Conservation (phyloP, 495 filamentous ascomycete genomes). For the Penicillium canariense region DNA sequence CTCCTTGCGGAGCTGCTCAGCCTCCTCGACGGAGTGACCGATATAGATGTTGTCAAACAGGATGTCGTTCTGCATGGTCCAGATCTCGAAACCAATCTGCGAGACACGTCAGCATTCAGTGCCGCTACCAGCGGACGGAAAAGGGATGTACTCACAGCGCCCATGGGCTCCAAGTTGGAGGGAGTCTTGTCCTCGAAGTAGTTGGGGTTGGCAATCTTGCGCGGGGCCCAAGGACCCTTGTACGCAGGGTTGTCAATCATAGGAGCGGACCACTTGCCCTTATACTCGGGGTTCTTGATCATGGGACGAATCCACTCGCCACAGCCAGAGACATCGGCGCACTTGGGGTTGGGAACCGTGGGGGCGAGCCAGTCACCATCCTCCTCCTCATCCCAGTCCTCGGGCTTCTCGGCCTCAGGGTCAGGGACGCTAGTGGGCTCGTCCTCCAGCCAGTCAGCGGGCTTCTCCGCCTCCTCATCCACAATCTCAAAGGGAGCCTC, state of each 20-base stretch:
- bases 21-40: constrained; percentile 94
- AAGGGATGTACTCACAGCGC: constrained; percentile 66
- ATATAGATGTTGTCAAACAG: constrained; percentile 99
- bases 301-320: constrained; percentile 88
- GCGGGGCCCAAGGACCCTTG: constrained; percentile 92
- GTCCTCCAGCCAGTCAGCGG: constrained; percentile 94
- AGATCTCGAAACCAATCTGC: constrained; percentile 96
- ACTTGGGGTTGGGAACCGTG: constrained; percentile 94
- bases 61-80: constrained; percentile 99
- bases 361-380: constrained; percentile 98
- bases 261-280: constrained; percentile 96
- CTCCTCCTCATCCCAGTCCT: constrained; percentile 99
- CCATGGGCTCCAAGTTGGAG: constrained; percentile 95
- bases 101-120: constrained; percentile 10
- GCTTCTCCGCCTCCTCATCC: constrained; percentile 87
- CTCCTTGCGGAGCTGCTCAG: constrained; percentile 83
- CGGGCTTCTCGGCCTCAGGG: constrained; percentile 96
- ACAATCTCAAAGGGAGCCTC: constrained; percentile 94
- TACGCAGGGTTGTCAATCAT: constrained; percentile 98
- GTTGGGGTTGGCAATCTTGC: constrained; percentile 94
- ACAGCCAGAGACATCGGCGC: constrained; percentile 88
- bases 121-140: background rate
- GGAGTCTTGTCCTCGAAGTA: constrained; percentile 98
- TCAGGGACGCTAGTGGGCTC: constrained; percentile 85
- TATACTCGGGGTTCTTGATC: constrained; percentile 96